Percentiles rank a stretch among this genome's conserved stretches.
Conservation (phyloP, 2,329 filamentous ascomycete species). For the Ophiostoma quercus region DNA sequence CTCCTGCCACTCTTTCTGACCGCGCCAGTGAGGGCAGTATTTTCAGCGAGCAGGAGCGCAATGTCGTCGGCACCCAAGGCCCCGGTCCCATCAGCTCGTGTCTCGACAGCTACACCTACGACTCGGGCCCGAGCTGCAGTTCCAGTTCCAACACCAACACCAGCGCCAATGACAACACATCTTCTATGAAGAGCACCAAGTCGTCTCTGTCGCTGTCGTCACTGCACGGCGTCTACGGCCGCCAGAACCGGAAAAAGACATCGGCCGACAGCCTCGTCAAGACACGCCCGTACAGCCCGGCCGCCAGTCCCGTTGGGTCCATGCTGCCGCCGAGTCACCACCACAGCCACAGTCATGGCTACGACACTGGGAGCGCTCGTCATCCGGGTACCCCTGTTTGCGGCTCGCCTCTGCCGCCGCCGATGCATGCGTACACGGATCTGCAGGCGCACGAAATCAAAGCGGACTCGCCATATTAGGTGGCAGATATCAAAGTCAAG, state of each 20-base stretch:
- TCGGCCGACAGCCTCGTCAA: slow-evolving; percentile 9
- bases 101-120: slow-evolving; percentile 23
- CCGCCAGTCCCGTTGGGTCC: background rate
- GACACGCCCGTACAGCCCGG: slow-evolving; percentile 18
- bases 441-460: background rate
- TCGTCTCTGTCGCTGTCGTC: background rate
- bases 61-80: slow-evolving; percentile 18
- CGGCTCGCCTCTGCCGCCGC: slow-evolving; percentile 8
- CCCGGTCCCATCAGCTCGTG: background rate
- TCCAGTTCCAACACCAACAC: background rate
- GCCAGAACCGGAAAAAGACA: slow-evolving; percentile 15
- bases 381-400: background rate
- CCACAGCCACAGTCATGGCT: background rate
- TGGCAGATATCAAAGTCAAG: background rate
- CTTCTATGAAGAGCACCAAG: background rate
- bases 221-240: background rate
- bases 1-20: background rate
- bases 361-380: background rate
- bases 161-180: background rate
- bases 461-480: background rate
- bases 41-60: slow-evolving; percentile 22
- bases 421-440: background rate
- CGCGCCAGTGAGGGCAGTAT: slow-evolving; percentile 5
- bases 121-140: background rate
- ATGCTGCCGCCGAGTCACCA: slow-evolving; percentile 2